Evolutionary conservation across 139 green algal species (phyloP), one percentile per base, ranked within the genome.

Genomic region (Pseudopediastrum boryanum): DNA sequence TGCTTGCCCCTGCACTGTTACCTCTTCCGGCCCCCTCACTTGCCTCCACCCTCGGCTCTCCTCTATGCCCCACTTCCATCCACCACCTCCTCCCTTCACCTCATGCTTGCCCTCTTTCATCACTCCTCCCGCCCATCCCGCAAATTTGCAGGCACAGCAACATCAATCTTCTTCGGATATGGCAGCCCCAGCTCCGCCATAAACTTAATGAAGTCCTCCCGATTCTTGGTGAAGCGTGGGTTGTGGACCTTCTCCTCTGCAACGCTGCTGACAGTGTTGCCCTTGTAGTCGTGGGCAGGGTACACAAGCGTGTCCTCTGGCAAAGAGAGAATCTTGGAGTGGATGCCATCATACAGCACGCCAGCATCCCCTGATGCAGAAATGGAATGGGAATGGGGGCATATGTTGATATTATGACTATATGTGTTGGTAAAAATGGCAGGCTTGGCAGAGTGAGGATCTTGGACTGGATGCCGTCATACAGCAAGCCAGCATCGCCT

Each of bases 111-210:
- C n/a, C n/a, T n/a, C n/a, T n/a, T n/a, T n/a, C n/a, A n/a, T n/a
- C n/a, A n/a, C n/a, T n/a, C n/a, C n/a, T n/a, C n/a, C n/a, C n/a
- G n/a, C n/a, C n/a, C n/a, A n/a, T n/a, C n/a, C n/a, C n/a, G n/a
- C 35, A 94, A 43, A 70, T 94, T 94, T 31, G 82, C 82, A 35
- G 90, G 90, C 33, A 93, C 27, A 7, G 90, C 82, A 3, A 46
- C 69, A 36, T 94, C 82, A 52, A 94, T 93, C 69, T 86, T 88
- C 72, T 94, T 94, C 19, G 90, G 90, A 50, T 92, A 92, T 10
- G 86, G 70, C 66, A 94, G 70, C 2, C 77, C 74, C 58, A 94
- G 75, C 63, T 89, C 78, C 12, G 44, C 58, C 86, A 91, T 91
- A 65, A 94, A 85, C 1, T 83, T 61, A 4, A 90, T 66, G 68